Percentiles rank a stretch among this genome's conserved stretches.
Conservation (phyloP, 257 asterid genomes). For the Salvia rosmarinus region DNA sequence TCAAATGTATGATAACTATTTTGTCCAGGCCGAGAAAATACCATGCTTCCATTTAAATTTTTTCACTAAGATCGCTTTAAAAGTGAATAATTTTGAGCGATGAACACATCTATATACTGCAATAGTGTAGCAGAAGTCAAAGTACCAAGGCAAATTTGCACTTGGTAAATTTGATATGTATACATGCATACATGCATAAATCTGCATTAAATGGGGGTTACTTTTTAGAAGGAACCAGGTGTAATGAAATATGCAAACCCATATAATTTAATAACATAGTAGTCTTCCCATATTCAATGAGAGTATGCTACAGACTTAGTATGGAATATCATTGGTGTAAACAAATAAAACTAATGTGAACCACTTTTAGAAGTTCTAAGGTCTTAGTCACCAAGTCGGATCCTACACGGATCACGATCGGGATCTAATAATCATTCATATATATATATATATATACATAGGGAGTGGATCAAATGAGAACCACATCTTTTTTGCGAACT, state of each 20-base stretch:
- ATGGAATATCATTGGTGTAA: not conserved
- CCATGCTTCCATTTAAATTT: slow-evolving; percentile 2
- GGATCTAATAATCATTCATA: too few species aligned
- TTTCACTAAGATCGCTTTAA: not conserved
- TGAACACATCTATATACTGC: not conserved
- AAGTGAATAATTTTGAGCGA: slow-evolving; percentile 14
- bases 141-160: not conserved
- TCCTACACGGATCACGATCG: too few species aligned
- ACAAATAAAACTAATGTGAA: slow-evolving; percentile 1
- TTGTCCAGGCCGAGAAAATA: slow-evolving; percentile 1
- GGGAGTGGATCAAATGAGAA: too few species aligned
- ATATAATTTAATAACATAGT: slow-evolving; percentile 5
- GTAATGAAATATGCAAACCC: not conserved
- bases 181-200: not conserved
- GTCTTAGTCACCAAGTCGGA: slow-evolving; percentile 1
- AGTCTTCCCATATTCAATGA: slow-evolving; percentile 9
- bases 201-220: not conserved
- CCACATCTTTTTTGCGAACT: too few species aligned
- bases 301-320: slow-evolving; percentile 6
- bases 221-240: slow-evolving; percentile 11
- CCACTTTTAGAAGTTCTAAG: slow-evolving; percentile 8
- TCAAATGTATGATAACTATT: slow-evolving; percentile 15
- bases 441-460: too few species aligned
- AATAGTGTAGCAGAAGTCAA: not conserved
- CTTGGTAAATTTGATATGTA: not conserved